Evolutionary conservation across 2,329 filamentous ascomycete species (phyloP), one percentile per base, ranked within the genome.

Genomic region (Aureobasidium sp.): DNA sequence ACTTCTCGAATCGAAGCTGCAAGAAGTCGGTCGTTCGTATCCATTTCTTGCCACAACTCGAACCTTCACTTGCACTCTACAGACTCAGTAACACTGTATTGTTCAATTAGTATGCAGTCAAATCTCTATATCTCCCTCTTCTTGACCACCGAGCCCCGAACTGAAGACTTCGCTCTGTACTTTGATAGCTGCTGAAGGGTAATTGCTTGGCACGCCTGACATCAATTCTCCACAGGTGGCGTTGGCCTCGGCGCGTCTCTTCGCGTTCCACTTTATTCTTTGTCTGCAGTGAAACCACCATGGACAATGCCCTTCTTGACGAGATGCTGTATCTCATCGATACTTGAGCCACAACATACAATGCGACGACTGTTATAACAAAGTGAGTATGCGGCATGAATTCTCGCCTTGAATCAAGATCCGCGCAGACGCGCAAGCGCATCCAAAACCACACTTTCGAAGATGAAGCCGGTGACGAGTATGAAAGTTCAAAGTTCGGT

Each of bases 391-490:
- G 54, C 42, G 59, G 24, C 61, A 87, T 87, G 84, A 84, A 84
- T 73, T 86, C 84, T 65, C 77, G 82, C 67, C 77, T 85, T 65
- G 81, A 87, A 67, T 76, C 77, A 66, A 85, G 84, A 64, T 85
- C 83, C 39, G 78, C 75, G 63, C 74, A 78, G 35, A 82, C 85
- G 67, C 82, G 84, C 65, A 87, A 86, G 73, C 79, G 82, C 66
- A 87, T 87, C 67, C 82, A 85, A 65, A 80, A 76, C 65, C 85
- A 96, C 74, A 82, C 80, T 2, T 97, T 97, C 72, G 79, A 87
- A 2, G 82, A 89, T 69, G 91, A 97, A 72, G 82, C 83, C 27
- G 93, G 94, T 62, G 93, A 97, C 62, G 95, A 99, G 73, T 99
- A 99, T 73, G 86, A 87, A 63, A 84, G 81, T 1, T 97, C 91